Percentiles rank a stretch among this genome's conserved stretches.
Conservation (phyloP, 768 basidiomycete genomes). For the Hirschioporus abietinus region DNA sequence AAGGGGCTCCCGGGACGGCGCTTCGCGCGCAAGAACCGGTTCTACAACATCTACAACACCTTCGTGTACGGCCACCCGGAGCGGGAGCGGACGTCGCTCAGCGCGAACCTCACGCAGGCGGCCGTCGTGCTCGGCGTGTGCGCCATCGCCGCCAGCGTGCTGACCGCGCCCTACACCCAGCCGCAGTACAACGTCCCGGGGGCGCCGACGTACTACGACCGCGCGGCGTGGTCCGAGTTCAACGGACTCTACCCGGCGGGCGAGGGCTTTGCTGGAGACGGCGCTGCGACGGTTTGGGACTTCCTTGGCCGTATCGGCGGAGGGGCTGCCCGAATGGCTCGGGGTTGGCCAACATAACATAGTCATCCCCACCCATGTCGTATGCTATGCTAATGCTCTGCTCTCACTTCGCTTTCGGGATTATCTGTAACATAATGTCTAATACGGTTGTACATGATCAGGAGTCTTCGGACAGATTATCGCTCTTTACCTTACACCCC, state of each 20-base stretch:
- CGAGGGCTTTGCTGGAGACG: constrained; percentile 59
- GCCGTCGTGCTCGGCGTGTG: constrained; percentile 35
- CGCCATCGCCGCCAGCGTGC: constrained; percentile 4
- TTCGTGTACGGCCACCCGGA: constrained; percentile 45
- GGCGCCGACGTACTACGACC: constrained; percentile 69
- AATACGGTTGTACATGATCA: not conserved
- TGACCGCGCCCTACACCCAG: constrained; percentile 24
- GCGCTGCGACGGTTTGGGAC: constrained; percentile 60
- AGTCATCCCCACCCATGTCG: not conserved
- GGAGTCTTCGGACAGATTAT: not conserved
- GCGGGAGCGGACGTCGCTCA: constrained; percentile 23
- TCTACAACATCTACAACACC: constrained; percentile 87
- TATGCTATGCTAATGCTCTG: not conserved
- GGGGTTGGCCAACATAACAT: constrained; percentile 77
- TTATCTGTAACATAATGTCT: not conserved
- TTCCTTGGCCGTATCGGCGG: constrained; percentile 68
- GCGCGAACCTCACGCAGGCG: constrained; percentile 24
- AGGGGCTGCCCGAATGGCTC: constrained; percentile 68
- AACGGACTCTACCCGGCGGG: constrained; percentile 65
- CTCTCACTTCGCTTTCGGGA: not conserved
- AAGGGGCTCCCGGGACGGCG: not conserved
- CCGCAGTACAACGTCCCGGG: constrained; percentile 55
- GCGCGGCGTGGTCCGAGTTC: constrained; percentile 74
- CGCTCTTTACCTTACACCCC: not conserved
- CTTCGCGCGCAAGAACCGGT: constrained; percentile 36